Percentiles rank a stretch among this genome's conserved stretches.
Evolutionary conservation across 2,329 filamentous ascomycete genomes (phyloP).

Genomic region (Aphanoascus verrucosus): DNA sequence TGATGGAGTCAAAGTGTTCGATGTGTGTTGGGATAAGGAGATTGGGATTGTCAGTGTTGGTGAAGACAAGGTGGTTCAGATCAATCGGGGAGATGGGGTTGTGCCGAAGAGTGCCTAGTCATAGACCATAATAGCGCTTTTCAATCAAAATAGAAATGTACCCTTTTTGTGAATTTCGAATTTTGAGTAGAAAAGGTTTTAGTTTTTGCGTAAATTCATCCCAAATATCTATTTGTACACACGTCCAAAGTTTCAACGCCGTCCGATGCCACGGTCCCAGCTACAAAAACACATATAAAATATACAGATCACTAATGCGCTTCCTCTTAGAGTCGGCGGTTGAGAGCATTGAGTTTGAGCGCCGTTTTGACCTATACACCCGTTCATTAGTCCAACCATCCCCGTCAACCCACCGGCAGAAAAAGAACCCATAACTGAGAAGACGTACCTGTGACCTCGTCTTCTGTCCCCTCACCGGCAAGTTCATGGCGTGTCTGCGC

Average conservation of each 20-base stretch:
- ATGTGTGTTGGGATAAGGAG: slow-evolving; percentile 71
- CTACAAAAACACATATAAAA: not conserved
- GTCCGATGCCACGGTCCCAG: slow-evolving; percentile 1
- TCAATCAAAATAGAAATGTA: slow-evolving; percentile 19
- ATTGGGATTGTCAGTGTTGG: slow-evolving; percentile 85
- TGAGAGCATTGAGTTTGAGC: slow-evolving; percentile 48
- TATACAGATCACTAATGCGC: not conserved
- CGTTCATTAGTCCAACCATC: slow-evolving; percentile 14
- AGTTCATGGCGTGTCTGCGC: slow-evolving; percentile 77
- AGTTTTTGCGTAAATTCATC: not conserved
- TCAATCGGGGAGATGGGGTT: slow-evolving; percentile 59
- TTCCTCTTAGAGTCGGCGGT: slow-evolving; percentile 36
- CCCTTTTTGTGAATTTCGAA: not conserved
- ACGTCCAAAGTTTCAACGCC: slow-evolving; percentile 8
- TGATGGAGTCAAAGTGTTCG: slow-evolving; percentile 82
- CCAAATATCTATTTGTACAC: slow-evolving; percentile 1
- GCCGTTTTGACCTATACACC: slow-evolving; percentile 46
- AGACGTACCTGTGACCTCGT: slow-evolving; percentile 60
- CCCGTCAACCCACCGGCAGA: not conserved
- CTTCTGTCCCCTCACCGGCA: slow-evolving; percentile 83
- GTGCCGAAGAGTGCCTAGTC: slow-evolving; percentile 26
- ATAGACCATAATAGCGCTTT: no score
- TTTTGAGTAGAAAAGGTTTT: not conserved
- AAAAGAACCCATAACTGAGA: not conserved
- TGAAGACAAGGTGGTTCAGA: slow-evolving; percentile 89